These are phyloP conservation scores for Waltiozyma sp. DNA, from an alignment of 1,139 yeast genomes.

Conservation along the genomic window DNA sequence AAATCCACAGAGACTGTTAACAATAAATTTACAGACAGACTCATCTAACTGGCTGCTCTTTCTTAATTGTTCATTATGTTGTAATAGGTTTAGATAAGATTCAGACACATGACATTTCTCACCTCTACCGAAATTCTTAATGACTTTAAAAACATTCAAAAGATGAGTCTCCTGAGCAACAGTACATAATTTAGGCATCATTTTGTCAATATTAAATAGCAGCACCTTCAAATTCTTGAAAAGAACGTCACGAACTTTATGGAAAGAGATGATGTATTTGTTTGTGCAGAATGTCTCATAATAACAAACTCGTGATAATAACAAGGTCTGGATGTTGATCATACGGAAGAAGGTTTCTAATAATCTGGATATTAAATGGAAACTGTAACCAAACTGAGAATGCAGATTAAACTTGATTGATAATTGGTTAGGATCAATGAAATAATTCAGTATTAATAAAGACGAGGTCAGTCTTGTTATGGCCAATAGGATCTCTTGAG, in stretches of 20 bases:
- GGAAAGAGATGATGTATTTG: not conserved
- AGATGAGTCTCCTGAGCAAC: not conserved
- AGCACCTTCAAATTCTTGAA: not conserved
- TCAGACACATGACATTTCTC: not conserved
- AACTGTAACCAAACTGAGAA: slow-evolving; percentile 4
- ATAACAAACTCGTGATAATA: not conserved
- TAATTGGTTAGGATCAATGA: slow-evolving; percentile 2
- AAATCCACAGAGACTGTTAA: not conserved
- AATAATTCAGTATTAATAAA: slow-evolving; percentile 3
- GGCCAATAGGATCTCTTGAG: slow-evolving; percentile 2
- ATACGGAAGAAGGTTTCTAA: not conserved
- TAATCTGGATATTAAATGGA: slow-evolving; percentile 1
- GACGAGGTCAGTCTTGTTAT: slow-evolving; percentile 2
- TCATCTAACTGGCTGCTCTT: not conserved
- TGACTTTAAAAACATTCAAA: not conserved
- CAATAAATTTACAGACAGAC: not conserved
- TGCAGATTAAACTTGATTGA: slow-evolving; percentile 4
- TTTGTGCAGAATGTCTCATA: not conserved
- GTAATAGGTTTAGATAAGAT: not conserved
- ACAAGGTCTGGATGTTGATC: not conserved
- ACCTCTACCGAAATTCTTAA: not conserved
- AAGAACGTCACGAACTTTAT: not conserved
- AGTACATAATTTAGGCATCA: not conserved
- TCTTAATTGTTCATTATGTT: not conserved
- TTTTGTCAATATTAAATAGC: not conserved